Percentiles rank a stretch among this genome's conserved stretches.
phyloP scores from a whole-genome alignment of 2,329 filamentous ascomycete species.

The Pseudocercospora fijiensis region DNA sequence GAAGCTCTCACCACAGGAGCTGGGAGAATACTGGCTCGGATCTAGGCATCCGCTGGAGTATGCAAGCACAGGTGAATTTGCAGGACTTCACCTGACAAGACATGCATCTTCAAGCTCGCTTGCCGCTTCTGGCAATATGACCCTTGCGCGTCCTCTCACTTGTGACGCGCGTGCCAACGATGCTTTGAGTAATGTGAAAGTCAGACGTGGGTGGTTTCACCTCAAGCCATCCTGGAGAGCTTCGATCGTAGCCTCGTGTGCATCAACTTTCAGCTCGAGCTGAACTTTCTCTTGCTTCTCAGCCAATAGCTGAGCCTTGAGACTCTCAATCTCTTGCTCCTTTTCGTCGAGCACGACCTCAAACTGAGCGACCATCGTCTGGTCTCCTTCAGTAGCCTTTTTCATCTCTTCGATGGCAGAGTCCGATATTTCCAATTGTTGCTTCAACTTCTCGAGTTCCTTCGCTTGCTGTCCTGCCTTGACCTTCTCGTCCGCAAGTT shows the following conservation, averaged over 20 bases:
- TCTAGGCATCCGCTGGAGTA: background rate
- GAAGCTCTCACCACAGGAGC: background rate
- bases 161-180: background rate
- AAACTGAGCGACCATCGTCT: background rate
- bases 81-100: background rate
- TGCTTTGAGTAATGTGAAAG: background rate
- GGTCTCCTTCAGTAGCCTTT: background rate
- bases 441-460: slow-evolving; percentile 15
- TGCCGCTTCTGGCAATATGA: background rate
- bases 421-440: slow-evolving; percentile 1
- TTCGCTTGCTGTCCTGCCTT: slow-evolving; percentile 17
- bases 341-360: slow-evolving; percentile 1
- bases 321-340: slow-evolving; percentile 5
- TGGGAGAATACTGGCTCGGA: background rate
- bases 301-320: slow-evolving; percentile 5
- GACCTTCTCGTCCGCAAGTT: slow-evolving; percentile 23
- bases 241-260: slow-evolving; percentile 3
- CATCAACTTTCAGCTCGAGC: slow-evolving; percentile 6
- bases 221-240: background rate
- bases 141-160: background rate
- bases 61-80: background rate
- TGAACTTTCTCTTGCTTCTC: slow-evolving; percentile 11
- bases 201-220: background rate
- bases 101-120: background rate
- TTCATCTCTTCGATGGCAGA: slow-evolving; percentile 6